Evolutionary conservation across 2,329 filamentous ascomycete species (phyloP).

Genomic region (Aspergillus carbonarius): DNA sequence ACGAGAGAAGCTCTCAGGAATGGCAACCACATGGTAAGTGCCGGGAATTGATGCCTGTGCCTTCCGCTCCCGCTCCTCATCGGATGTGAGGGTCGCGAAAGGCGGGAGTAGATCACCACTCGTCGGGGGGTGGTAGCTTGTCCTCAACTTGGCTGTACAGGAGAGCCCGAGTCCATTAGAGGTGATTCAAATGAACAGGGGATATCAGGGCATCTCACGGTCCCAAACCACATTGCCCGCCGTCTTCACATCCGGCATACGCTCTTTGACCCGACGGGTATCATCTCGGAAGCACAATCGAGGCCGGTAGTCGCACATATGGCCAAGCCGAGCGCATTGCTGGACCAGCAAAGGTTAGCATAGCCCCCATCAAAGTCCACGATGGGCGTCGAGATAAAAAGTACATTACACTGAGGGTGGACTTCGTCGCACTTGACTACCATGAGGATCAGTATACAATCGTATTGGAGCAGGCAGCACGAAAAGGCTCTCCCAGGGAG

Average conservation of each 20-base stretch:
- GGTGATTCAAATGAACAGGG: background rate
- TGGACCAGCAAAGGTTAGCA: slow-evolving; percentile 20
- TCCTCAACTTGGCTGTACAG: background rate
- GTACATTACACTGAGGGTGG: slow-evolving; percentile 55
- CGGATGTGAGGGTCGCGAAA: slow-evolving; percentile 54
- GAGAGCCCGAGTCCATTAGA: background rate
- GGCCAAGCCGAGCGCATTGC: slow-evolving; percentile 57
- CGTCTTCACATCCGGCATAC: slow-evolving; percentile 53
- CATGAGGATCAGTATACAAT: background rate
- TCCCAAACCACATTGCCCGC: slow-evolving; percentile 58
- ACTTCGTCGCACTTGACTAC: slow-evolving; percentile 59
- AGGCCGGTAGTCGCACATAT: slow-evolving; percentile 59
- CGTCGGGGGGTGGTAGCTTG: background rate
- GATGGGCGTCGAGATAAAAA: slow-evolving; percentile 6
- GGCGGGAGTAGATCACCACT: slow-evolving; percentile 52
- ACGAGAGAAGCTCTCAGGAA: slow-evolving; percentile 54
- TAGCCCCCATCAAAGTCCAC: background rate
- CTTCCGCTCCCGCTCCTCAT: slow-evolving; percentile 60
- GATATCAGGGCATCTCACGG: slow-evolving; percentile 42
- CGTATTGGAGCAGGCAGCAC: background rate
- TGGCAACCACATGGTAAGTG: slow-evolving; percentile 57
- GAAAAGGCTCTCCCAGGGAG: background rate
- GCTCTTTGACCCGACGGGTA: slow-evolving; percentile 51
- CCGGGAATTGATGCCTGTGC: slow-evolving; percentile 53
- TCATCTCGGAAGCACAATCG: slow-evolving; percentile 57